phyloP scores from a whole-genome alignment of 2,329 filamentous ascomycete genomes.

The Elsinoe necatrix region DNA sequence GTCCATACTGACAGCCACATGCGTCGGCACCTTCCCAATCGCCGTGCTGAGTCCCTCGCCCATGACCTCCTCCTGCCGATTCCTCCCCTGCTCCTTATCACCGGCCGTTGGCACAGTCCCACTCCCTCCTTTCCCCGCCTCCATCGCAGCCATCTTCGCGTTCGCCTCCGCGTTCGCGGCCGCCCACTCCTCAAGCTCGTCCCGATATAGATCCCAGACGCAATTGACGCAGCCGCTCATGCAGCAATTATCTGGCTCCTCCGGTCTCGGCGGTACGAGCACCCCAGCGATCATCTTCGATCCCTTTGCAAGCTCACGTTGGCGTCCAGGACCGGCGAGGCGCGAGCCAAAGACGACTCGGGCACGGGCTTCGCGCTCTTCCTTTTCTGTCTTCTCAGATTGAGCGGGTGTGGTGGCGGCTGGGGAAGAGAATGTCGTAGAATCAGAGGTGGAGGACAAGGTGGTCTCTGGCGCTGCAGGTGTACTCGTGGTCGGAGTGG shows the following conservation, averaged over 20 bases:
- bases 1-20: slow-evolving; percentile 58
- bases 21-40: slow-evolving; percentile 35
- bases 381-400: slow-evolving; percentile 36
- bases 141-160: slow-evolving; percentile 35
- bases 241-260: slow-evolving; percentile 95
- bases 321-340: slow-evolving; percentile 63
- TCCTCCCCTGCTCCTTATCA: slow-evolving; percentile 28
- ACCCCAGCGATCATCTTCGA: slow-evolving; percentile 67
- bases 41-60: slow-evolving; percentile 30
- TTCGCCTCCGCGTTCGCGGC: slow-evolving; percentile 56
- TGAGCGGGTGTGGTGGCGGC: slow-evolving; percentile 29
- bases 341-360: slow-evolving; percentile 74
- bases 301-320: slow-evolving; percentile 50
- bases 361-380: slow-evolving; percentile 50
- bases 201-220: slow-evolving; percentile 85
- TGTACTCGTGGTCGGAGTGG: slow-evolving; percentile 5
- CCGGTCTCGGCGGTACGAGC: slow-evolving; percentile 70
- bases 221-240: slow-evolving; percentile 99
- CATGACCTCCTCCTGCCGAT: slow-evolving; percentile 12
- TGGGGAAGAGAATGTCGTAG: slow-evolving; percentile 24
- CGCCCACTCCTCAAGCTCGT: slow-evolving; percentile 88
- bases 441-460: slow-evolving; percentile 28
- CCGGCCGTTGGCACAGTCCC: slow-evolving; percentile 19
- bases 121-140: slow-evolving; percentile 23
- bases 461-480: slow-evolving; percentile 5